These are phyloP conservation scores for Paramarasmius palmivorus DNA, from an alignment of 1,284 basidiomycete genomes.

Conservation along the genomic window DNA sequence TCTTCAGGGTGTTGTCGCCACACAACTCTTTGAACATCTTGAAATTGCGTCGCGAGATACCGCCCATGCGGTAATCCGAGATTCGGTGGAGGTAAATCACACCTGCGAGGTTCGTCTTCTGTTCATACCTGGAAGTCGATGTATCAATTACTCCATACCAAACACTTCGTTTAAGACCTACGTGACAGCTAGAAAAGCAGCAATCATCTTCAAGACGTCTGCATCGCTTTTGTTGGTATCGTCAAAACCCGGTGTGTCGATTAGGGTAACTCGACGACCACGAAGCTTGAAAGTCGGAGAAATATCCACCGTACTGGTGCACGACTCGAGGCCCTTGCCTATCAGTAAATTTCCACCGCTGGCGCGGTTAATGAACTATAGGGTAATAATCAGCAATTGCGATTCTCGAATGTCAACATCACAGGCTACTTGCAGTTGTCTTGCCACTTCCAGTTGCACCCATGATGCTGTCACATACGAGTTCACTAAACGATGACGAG, in stretches of 20 bases:
- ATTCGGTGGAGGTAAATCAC: slow-evolving; percentile 59
- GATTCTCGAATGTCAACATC: too few relatives aligned
- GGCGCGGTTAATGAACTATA: slow-evolving; percentile 36
- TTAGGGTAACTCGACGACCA: slow-evolving; percentile 23
- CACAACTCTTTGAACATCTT: slow-evolving; percentile 52
- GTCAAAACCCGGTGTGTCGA: slow-evolving; percentile 37
- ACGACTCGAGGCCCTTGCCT: slow-evolving; percentile 29
- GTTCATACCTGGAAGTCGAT: slow-evolving; percentile 34
- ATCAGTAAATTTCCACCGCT: slow-evolving; percentile 29
- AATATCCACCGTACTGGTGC: slow-evolving; percentile 26
- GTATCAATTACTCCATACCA: too few relatives aligned
- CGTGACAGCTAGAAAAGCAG: slow-evolving; percentile 18
- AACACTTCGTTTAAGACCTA: slow-evolving; percentile 9
- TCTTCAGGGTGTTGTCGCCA: slow-evolving; percentile 47
- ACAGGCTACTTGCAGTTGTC: not conserved
- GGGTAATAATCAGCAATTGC: too few relatives aligned
- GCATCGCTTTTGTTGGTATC: slow-evolving; percentile 29
- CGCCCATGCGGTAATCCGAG: slow-evolving; percentile 50
- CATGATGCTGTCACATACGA: not conserved
- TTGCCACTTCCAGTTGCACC: not conserved
- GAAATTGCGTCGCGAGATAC: slow-evolving; percentile 50
- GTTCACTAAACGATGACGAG: not conserved
- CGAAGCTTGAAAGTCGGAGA: slow-evolving; percentile 27
- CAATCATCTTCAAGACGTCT: slow-evolving; percentile 27
- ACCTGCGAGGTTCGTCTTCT: slow-evolving; percentile 44